Base-by-base conservation (phyloP, 257 asterid species). In the Salvia miltiorrhiza region DNA sequence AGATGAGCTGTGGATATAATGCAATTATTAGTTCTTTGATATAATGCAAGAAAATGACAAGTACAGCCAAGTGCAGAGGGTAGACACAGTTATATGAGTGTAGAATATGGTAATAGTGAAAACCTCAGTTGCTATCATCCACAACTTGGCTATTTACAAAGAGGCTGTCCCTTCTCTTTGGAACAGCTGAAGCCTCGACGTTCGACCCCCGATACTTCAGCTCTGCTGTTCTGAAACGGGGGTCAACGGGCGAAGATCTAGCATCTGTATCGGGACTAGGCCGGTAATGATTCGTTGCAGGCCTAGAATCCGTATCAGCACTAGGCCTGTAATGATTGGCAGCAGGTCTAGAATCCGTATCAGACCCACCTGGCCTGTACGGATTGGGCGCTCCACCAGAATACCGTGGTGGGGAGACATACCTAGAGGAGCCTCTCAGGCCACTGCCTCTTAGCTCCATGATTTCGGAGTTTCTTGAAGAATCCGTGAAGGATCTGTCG, bases 351-450 rank as follows among this genome's bases (percentile, higher is more conserved):
- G 95, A 52, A 71, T 80, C 88, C 26, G 77, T 28, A 47, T 87
- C 96, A 10, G 82, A 92, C 11, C 82, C 8, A 16, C 86, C 73
- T 0, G 89, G 43, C 78, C 93, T 71, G 41, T 84, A 87, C 5
- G 94, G 68, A 67, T 50, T 78, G 10, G 86, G 65, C 0, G 85
- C 26, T 62, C 85, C 92, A 41, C 84, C 88, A 5, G 89, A 73
- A 72, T 81, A 88, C 11, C 79, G 81, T 3, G 96, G 78, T 7
- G 97, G 96, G 77, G 98, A 84, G 14, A 76, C 90, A 23, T 89
- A 90, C 77, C 96, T 82, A 0, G 97, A 74, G 4, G 94, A 73
- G 40, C 83, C 87, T 66, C 95, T 79, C 4, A 92, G 75, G 43
- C 87, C 75, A 20, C 82, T 23, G 9, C 89, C 86, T 67, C 95